Evolutionary conservation across 2,329 filamentous ascomycete species (phyloP).

Genomic region (Alternaria sp.): DNA sequence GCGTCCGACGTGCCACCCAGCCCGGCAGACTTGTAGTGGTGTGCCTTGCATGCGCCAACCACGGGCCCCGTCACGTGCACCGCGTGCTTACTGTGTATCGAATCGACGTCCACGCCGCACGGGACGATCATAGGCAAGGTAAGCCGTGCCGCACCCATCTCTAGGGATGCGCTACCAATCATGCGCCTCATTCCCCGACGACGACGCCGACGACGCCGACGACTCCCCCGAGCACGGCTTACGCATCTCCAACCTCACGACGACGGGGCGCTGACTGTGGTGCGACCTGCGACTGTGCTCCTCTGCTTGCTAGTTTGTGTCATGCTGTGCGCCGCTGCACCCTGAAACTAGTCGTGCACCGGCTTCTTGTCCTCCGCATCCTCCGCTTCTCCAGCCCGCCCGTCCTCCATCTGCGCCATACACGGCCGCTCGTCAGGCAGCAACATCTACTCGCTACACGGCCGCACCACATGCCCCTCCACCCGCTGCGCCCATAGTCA

Average conservation of each 20-base stretch:
- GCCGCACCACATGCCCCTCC: slow-evolving; percentile 39
- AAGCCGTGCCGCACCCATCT: background rate
- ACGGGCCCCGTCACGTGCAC: slow-evolving; percentile 2
- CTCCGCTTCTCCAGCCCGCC: slow-evolving; percentile 18
- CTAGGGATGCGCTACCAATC: slow-evolving; percentile 6
- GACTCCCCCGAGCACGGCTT: background rate
- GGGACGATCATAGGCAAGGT: slow-evolving; percentile 1
- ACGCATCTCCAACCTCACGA: background rate
- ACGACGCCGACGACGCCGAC: slow-evolving; percentile 3
- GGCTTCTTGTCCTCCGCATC: slow-evolving; percentile 19
- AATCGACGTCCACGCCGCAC: too few species aligned
- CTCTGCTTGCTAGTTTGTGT: slow-evolving; percentile 20
- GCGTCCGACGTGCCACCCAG: background rate
- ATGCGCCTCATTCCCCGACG: slow-evolving; percentile 11
- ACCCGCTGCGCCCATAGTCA: slow-evolving; percentile 34
- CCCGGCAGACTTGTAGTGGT: background rate
- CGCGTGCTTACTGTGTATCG: background rate
- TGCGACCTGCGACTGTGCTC: background rate
- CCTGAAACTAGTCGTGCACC: slow-evolving; percentile 41
- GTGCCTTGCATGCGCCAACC: slow-evolving; percentile 1
- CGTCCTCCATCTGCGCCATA: slow-evolving; percentile 12
- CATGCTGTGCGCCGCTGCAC: slow-evolving; percentile 28
- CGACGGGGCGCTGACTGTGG: background rate
- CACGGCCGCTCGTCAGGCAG: slow-evolving; percentile 18
- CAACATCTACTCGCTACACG: slow-evolving; percentile 16